Percentiles rank a stretch among this genome's conserved stretches.
Evolutionary conservation across 306 rosid species (phyloP).

Genomic region (Rosa persica): DNA sequence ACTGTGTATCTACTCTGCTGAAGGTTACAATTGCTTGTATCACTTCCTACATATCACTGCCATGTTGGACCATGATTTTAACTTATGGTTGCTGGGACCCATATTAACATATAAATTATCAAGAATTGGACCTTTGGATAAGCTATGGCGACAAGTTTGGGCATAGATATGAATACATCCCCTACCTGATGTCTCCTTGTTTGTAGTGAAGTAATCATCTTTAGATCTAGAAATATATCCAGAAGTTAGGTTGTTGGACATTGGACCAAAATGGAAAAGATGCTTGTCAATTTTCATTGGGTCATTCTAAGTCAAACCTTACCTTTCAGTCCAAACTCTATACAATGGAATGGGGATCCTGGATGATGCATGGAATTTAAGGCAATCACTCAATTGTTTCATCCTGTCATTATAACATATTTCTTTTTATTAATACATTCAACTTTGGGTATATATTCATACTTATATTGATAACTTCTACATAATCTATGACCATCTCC

Average conservation of each 20-base stretch:
- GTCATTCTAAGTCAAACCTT: neutral
- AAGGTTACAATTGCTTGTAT: neutral
- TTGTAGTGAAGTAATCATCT: neutral
- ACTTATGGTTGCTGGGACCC: neutral
- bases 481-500: conserved; percentile 12
- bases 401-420: neutral
- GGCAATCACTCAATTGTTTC: neutral
- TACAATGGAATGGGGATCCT: neutral
- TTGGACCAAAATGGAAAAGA: neutral
- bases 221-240: neutral
- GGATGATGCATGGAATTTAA: neutral
- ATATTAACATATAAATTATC: neutral
- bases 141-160: neutral
- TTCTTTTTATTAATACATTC: neutral
- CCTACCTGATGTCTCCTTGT: neutral
- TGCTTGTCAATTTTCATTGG: neutral
- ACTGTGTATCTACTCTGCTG: neutral
- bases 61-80: neutral
- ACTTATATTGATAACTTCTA: neutral
- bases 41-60: neutral
- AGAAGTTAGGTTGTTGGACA: neutral
- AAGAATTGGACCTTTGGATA: neutral
- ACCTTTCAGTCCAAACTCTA: neutral
- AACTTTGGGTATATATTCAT: neutral
- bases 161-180: too few species aligned